Evolutionary conservation across 495 filamentous ascomycete species (phyloP).

Genomic region (Chaetomidium leptoderma): DNA sequence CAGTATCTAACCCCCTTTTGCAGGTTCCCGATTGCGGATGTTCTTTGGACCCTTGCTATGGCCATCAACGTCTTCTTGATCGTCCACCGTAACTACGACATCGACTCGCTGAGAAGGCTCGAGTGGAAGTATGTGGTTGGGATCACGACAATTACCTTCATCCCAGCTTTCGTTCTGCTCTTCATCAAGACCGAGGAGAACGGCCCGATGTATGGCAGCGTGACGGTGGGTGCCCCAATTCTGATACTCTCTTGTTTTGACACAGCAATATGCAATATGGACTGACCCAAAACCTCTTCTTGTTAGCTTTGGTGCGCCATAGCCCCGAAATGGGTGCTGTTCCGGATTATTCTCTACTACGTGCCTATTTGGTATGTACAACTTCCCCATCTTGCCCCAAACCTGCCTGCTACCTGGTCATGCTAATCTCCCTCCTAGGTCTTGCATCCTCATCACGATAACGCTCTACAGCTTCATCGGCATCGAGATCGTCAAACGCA

Average conservation of each 20-base stretch:
- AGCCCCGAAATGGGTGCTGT: slow-evolving; percentile 42
- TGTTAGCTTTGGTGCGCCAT: slow-evolving; percentile 46
- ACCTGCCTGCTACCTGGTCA: background rate
- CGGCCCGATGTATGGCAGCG: slow-evolving; percentile 44
- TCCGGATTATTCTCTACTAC: slow-evolving; percentile 45
- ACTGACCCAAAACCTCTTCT: too few relatives aligned
- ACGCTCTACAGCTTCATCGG: slow-evolving; percentile 41
- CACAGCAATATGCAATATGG: too few relatives aligned
- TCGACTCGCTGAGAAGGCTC: slow-evolving; percentile 35
- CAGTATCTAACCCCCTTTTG: background rate
- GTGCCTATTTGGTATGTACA: slow-evolving; percentile 41
- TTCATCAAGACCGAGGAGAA: slow-evolving; percentile 38
- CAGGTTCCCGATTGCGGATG: slow-evolving; percentile 50
- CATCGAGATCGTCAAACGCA: slow-evolving; percentile 39
- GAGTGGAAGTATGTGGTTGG: slow-evolving; percentile 40
- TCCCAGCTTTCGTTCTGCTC: slow-evolving; percentile 43
- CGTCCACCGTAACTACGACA: slow-evolving; percentile 43
- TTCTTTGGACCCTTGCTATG: slow-evolving; percentile 48
- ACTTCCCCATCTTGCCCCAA: background rate
- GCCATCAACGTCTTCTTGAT: slow-evolving; percentile 44
- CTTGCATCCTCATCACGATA: slow-evolving; percentile 37
- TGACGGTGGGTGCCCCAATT: slow-evolving; percentile 31
- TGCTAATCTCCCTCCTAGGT: slow-evolving; percentile 19
- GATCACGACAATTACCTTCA: slow-evolving; percentile 39
- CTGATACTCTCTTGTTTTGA: background rate